Conservation (phyloP, 2,329 filamentous ascomycete genomes). For the Neofusicoccum parvum region DNA sequence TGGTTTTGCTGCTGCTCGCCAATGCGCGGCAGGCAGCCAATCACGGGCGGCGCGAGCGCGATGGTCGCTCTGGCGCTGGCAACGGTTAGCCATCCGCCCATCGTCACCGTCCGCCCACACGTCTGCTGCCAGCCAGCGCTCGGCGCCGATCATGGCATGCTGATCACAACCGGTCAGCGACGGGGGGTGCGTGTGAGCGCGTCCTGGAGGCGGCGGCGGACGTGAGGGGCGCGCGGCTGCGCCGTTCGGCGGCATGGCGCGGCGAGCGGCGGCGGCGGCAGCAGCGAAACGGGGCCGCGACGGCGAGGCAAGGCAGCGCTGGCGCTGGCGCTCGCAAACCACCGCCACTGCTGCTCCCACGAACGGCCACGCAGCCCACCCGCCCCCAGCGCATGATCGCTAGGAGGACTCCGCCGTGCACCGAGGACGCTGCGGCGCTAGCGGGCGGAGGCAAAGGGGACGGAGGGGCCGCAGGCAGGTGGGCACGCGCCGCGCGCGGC, state of each 20-base stretch:
- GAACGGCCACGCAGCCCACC: no score
- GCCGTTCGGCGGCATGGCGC: no score
- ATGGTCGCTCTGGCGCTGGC: background rate
- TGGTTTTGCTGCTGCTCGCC: background rate
- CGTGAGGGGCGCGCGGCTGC: background rate
- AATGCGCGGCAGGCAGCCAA: background rate
- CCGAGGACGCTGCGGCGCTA: constrained; percentile 1
- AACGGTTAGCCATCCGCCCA: no score
- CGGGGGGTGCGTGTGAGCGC: background rate
- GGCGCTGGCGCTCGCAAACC: background rate
- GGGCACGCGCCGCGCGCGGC: constrained; percentile 11
- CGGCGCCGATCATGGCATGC: background rate
- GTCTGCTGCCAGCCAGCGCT: no score
- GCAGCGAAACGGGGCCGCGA: background rate
- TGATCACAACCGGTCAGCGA: constrained; percentile 13
- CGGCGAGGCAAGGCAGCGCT: background rate
- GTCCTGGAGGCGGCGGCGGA: background rate
- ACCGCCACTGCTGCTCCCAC: no score
- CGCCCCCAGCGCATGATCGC: no score
- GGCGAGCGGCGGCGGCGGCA: background rate
- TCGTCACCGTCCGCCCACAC: no score
- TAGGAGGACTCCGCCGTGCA: background rate
- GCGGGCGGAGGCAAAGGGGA: constrained; percentile 4
- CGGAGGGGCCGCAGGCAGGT: background rate
- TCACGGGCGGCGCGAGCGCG: background rate